Evolutionary conservation across 306 rosid genomes (phyloP), one percentile per base, ranked within the genome.

Genomic region (Acacia crassicarpa): DNA sequence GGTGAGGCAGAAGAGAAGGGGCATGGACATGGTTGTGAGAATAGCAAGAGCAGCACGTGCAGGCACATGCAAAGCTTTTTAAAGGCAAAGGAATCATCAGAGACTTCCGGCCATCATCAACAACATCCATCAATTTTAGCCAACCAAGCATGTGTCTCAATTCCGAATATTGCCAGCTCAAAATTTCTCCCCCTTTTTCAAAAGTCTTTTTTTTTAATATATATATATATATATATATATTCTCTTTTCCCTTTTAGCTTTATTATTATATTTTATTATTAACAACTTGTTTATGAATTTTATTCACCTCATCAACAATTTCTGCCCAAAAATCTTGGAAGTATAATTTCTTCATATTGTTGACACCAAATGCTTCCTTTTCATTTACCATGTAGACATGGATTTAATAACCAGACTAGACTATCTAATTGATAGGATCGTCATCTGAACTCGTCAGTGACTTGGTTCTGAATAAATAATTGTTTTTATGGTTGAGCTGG

Each of bases 21-120:
- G 27, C 27, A 27, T 27, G 27, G 27, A 1, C 27, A 27, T 27
- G 27, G 27, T 27, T 70, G 49, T 25, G n/a, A 63, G 49, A 11
- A 69, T 27, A 78, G 43, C 79, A 19, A 53, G 65, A 22, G 0
- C 3, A n/a, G 65, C 65, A 78, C 74, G 80, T 83, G 86, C 30
- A 41, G 66, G 86, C 86, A 83, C 79, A 56, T 83, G 82, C 76
- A 63, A 17, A 19, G 79, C 35, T 51, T 78, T 78, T 78, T 9
- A 49, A 62, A 77, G 80, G 41, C 41, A 59, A 41, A 77, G 68
- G 51, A 48, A 63, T 45, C 2, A 43, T 71, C 65, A 58, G 15
- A 58, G 30, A 15, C 30, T 59, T 19, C 41, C 15, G 75, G 41
- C 20, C 69, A 27, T 67, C 65, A 3, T 44, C 44, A 43, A 67